Conservation (phyloP, 1,139 yeast species). For the Groenewaldozyma auringiensis region DNA sequence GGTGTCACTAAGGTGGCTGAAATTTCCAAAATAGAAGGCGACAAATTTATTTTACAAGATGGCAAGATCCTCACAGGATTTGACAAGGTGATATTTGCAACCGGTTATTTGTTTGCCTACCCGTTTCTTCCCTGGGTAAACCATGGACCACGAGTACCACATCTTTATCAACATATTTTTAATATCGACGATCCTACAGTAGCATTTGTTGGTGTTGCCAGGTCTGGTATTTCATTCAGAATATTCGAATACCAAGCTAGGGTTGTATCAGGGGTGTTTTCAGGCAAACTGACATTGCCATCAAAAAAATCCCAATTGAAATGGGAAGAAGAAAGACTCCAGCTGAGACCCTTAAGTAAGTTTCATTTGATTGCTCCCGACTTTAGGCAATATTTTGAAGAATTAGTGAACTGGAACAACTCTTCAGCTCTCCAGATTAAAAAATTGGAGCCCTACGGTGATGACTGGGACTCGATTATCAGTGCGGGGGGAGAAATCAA, state of each 20-base stretch:
- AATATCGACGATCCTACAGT: slow-evolving; percentile 50
- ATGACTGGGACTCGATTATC: slow-evolving; percentile 4
- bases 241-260: slow-evolving; percentile 53
- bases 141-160: slow-evolving; percentile 40
- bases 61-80: slow-evolving; percentile 28
- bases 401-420: neutral
- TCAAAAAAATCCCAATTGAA: neutral
- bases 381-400: slow-evolving; percentile 1
- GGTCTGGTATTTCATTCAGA: slow-evolving; percentile 52
- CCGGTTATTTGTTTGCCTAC: slow-evolving; percentile 50
- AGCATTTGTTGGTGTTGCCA: slow-evolving; percentile 46
- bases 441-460: neutral
- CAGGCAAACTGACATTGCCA: slow-evolving; percentile 43
- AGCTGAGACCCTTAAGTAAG: neutral
- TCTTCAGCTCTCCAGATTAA: neutral
- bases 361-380: slow-evolving; percentile 6
- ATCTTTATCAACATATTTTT: slow-evolving; percentile 47
- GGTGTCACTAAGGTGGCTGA: slow-evolving; percentile 8
- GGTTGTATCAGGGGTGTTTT: slow-evolving; percentile 48
- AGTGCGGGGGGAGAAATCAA: slow-evolving; percentile 2
- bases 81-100: slow-evolving; percentile 52
- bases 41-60: slow-evolving; percentile 12
- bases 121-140: slow-evolving; percentile 39
- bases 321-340: too few species aligned
- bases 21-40: slow-evolving; percentile 11